phyloP scores from a whole-genome alignment of 768 basidiomycete species.

The Termitomyces sp. region DNA sequence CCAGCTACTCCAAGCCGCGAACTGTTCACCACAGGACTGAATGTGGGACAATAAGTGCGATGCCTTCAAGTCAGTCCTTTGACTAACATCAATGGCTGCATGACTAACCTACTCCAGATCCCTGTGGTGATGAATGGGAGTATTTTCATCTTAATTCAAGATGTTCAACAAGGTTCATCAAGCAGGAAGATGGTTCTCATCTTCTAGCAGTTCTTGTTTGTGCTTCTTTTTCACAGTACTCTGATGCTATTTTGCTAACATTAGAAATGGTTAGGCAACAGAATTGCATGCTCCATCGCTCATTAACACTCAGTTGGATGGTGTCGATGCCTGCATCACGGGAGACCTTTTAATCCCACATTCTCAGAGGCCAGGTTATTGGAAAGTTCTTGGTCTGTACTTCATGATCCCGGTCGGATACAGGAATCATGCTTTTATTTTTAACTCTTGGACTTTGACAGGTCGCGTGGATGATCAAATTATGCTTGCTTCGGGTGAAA shows the following conservation, averaged over 20 bases:
- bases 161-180: neutral
- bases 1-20: too few species aligned
- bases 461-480: slow-evolving; percentile 3
- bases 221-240: neutral
- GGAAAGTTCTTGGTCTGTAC: too few species aligned
- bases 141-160: slow-evolving; percentile 2
- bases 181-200: neutral
- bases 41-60: neutral
- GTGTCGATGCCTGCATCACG: too few species aligned
- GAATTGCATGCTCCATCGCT: too few species aligned
- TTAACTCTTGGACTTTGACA: neutral
- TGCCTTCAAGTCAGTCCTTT: neutral
- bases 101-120: neutral
- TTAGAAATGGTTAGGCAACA: too few species aligned
- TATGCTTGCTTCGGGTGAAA: slow-evolving; percentile 2
- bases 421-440: too few species aligned
- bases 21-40: too few species aligned
- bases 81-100: neutral
- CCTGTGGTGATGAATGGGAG: neutral
- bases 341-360: too few species aligned
- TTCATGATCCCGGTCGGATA: too few species aligned
- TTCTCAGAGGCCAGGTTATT: too few species aligned
- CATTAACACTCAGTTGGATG: too few species aligned
- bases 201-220: neutral
- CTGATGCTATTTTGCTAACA: too few species aligned